These are phyloP conservation scores for Fusarium brachygibbosum DNA, from an alignment of 2,329 filamentous ascomycete species.

Conservation along the genomic window DNA sequence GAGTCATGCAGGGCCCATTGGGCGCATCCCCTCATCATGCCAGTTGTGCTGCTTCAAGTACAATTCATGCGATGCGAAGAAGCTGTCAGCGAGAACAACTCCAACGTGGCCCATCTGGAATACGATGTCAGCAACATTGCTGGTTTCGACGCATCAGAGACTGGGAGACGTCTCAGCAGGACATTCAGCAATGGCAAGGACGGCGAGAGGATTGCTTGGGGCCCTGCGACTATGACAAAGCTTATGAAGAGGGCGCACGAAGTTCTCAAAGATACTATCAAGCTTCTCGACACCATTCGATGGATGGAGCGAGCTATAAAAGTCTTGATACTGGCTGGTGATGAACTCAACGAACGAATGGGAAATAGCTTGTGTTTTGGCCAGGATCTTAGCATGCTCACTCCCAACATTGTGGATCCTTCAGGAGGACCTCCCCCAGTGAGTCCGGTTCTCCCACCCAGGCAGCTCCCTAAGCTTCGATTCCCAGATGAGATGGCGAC, in stretches of 20 bases:
- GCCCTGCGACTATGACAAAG: conserved; percentile 60
- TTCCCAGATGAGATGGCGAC: conserved; percentile 27
- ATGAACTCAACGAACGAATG: conserved; percentile 56
- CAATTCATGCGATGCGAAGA: conserved; percentile 61
- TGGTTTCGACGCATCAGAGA: conserved; percentile 54
- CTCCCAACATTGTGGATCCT: conserved; percentile 41
- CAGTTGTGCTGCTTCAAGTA: conserved; percentile 62
- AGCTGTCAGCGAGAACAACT: conserved; percentile 59
- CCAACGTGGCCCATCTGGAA: conserved; percentile 58
- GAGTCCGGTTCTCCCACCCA: conserved; percentile 47
- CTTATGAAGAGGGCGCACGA: conserved; percentile 64
- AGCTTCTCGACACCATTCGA: conserved; percentile 60
- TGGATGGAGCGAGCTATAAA: conserved; percentile 64
- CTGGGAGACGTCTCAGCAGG: conserved; percentile 43
- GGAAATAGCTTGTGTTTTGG: conserved; percentile 40
- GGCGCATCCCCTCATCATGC: conserved; percentile 61
- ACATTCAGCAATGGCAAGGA: conserved; percentile 46
- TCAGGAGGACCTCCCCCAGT: conserved; percentile 45
- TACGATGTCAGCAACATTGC: conserved; percentile 60
- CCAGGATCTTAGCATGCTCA: conserved; percentile 48
- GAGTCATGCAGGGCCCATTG: conserved; percentile 61
- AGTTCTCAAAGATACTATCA: conserved; percentile 60
- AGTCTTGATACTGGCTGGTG: conserved; percentile 59
- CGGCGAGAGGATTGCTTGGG: conserved; percentile 48
- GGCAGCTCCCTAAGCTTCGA: conserved; percentile 33